A percentile compares a stretch with the other conserved stretches of the same genome.
Conservation (phyloP, 176 grass and related monocot species). For the Tillandsia leiboldiana region DNA sequence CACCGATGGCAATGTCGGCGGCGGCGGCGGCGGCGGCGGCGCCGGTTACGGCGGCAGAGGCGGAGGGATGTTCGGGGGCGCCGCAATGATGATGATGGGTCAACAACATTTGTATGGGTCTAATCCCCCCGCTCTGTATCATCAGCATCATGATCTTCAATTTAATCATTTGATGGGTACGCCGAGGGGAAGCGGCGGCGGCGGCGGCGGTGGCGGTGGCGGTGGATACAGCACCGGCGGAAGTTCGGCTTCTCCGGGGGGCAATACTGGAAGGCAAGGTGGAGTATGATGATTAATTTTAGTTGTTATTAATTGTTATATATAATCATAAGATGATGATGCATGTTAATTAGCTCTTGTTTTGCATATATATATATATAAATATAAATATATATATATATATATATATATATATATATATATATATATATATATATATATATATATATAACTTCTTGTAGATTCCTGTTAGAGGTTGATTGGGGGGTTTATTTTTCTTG, state of each 20-base stretch:
- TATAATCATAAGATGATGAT: too few relatives aligned
- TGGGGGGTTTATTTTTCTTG: too few relatives aligned
- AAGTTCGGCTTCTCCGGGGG: conserved; percentile 24
- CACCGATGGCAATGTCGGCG: conserved; percentile 18
- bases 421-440: too few relatives aligned
- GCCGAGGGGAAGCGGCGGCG: conserved; percentile 23
- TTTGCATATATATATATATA: too few relatives aligned
- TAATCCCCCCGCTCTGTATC: background rate
- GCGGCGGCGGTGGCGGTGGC: conserved; percentile 8
- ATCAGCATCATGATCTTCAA: conserved; percentile 16
- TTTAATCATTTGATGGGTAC: conserved; percentile 26
- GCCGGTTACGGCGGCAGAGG: too few relatives aligned
- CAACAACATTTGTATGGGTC: conserved; percentile 52
- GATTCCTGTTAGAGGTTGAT: too few relatives aligned
- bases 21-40: background rate
- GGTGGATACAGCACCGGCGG: conserved; percentile 15
- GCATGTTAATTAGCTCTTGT: too few relatives aligned
- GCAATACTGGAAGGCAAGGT: conserved; percentile 36
- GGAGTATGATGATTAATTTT: conserved; percentile 26
- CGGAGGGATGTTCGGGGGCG: conserved; percentile 10
- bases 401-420: too few relatives aligned
- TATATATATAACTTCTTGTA: too few relatives aligned
- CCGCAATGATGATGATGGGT: conserved; percentile 52
- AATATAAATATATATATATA: too few relatives aligned
- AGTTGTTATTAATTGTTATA: background rate